These are phyloP conservation scores for Aspergillus sp. DNA, from an alignment of 2,329 filamentous ascomycete genomes.

Conservation along the genomic window DNA sequence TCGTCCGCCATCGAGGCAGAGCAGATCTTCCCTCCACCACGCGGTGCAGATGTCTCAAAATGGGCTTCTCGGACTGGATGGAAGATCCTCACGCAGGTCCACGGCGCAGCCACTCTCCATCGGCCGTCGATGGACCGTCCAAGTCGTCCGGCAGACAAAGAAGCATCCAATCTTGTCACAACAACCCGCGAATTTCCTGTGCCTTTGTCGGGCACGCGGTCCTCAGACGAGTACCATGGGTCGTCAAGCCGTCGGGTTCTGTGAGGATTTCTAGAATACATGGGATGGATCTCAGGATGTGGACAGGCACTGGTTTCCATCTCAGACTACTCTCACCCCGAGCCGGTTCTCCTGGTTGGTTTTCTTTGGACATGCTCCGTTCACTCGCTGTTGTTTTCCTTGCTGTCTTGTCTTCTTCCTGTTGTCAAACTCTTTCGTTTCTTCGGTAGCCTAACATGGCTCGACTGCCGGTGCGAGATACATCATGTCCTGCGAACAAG, in stretches of 20 bases:
- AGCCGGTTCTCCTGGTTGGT: background rate
- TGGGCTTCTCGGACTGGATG: background rate
- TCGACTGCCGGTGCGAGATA: background rate
- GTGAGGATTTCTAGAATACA: background rate
- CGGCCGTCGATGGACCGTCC: background rate
- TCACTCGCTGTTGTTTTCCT: background rate
- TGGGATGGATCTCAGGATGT: background rate
- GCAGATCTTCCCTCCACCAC: background rate
- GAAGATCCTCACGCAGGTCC: background rate
- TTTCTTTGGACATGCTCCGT: background rate
- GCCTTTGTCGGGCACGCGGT: background rate
- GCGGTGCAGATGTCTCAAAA: background rate
- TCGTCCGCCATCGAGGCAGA: background rate
- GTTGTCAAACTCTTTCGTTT: background rate
- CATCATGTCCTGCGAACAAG: slow-evolving; percentile 16
- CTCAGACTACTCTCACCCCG: background rate
- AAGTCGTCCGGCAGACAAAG: background rate
- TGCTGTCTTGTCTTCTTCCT: background rate
- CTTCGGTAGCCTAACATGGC: background rate
- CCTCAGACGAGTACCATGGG: background rate
- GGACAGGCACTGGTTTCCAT: background rate
- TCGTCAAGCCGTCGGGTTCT: background rate
- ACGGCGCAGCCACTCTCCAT: background rate
- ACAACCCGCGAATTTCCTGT: background rate
- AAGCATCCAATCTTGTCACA: background rate